Percentiles rank a stretch among this genome's conserved stretches.
phyloP scores from a whole-genome alignment of 768 basidiomycete genomes.

The Leccinum subtestaceum region DNA sequence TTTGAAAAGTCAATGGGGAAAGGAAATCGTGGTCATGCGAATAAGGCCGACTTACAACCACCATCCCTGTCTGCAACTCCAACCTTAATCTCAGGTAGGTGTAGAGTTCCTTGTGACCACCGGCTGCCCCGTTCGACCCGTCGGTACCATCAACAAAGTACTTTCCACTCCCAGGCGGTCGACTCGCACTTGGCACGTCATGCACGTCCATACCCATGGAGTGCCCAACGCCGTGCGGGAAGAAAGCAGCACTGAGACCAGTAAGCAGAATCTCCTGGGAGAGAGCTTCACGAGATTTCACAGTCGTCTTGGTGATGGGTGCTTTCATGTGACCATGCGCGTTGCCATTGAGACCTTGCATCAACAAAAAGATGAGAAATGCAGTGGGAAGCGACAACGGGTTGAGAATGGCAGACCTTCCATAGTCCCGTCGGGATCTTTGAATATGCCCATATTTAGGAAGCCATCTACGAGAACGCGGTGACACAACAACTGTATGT shows the following conservation, averaged over 20 bases:
- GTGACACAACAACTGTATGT: conserved; percentile 81
- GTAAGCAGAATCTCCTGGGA: conserved; percentile 62
- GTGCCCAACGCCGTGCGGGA: conserved; percentile 92
- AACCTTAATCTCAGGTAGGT: conserved; percentile 76
- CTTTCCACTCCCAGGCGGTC: conserved; percentile 56
- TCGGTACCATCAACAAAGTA: conserved; percentile 74
- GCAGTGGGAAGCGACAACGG: not conserved
- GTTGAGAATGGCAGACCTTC: conserved; percentile 10
- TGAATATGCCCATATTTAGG: conserved; percentile 83
- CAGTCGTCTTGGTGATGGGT: not conserved
- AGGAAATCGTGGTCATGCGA: not conserved
- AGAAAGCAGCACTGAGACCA: conserved; percentile 82
- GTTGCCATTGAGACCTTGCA: conserved; percentile 6
- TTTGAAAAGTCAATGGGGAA: not conserved
- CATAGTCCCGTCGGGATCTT: conserved; percentile 46
- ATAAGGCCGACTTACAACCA: conserved; percentile 60
- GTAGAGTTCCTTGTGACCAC: conserved; percentile 68
- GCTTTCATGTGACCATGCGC: not conserved
- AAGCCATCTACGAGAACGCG: conserved; percentile 79
- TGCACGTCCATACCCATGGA: conserved; percentile 93
- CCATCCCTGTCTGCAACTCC: conserved; percentile 75
- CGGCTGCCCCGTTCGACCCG: conserved; percentile 57
- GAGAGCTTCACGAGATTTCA: conserved; percentile 17
- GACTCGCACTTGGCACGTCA: conserved; percentile 82
- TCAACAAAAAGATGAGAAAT: not conserved